These are phyloP conservation scores for Metschnikowia baotianmanensis DNA, from an alignment of 805 yeast genomes.

Conservation along the genomic window DNA sequence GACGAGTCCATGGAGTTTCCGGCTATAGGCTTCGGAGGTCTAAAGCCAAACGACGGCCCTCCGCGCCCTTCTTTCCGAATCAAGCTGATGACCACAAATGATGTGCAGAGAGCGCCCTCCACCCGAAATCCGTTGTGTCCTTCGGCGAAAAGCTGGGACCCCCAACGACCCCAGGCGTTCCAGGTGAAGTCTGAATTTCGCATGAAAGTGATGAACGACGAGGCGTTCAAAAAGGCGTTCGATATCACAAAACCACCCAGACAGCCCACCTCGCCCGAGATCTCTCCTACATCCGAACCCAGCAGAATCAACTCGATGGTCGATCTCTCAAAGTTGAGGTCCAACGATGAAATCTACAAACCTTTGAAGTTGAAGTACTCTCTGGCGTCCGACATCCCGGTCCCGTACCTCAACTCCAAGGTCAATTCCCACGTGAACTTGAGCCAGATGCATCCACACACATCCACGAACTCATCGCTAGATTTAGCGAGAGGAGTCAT, in stretches of 20 bases:
- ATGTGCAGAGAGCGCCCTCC: constrained; percentile 7
- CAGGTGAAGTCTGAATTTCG: constrained; percentile 33
- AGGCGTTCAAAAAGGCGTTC: constrained; percentile 34
- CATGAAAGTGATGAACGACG: constrained; percentile 37
- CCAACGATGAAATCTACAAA: constrained; percentile 34
- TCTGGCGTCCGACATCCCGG: constrained; percentile 38
- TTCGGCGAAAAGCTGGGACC: constrained; percentile 41
- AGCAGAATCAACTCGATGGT: constrained; percentile 41
- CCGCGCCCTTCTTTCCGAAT: constrained; percentile 39
- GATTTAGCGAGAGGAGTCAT: constrained; percentile 18
- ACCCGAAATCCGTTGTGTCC: constrained; percentile 31
- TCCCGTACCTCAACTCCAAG: constrained; percentile 36
- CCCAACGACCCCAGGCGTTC: constrained; percentile 27
- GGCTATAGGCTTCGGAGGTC: constrained; percentile 18
- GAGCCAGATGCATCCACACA: constrained; percentile 20
- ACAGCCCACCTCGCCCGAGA: constrained; percentile 40
- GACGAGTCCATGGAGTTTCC: constrained; percentile 16
- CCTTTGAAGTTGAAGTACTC: constrained; percentile 42
- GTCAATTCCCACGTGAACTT: constrained; percentile 41
- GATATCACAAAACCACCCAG: constrained; percentile 31
- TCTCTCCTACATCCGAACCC: constrained; percentile 42
- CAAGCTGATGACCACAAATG: constrained; percentile 18
- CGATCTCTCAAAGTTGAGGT: constrained; percentile 34
- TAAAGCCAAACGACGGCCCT: constrained; percentile 15
- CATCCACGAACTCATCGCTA: constrained; percentile 23